Conservation (phyloP, 305 asterid genomes). For the Fraxinus greggii region DNA sequence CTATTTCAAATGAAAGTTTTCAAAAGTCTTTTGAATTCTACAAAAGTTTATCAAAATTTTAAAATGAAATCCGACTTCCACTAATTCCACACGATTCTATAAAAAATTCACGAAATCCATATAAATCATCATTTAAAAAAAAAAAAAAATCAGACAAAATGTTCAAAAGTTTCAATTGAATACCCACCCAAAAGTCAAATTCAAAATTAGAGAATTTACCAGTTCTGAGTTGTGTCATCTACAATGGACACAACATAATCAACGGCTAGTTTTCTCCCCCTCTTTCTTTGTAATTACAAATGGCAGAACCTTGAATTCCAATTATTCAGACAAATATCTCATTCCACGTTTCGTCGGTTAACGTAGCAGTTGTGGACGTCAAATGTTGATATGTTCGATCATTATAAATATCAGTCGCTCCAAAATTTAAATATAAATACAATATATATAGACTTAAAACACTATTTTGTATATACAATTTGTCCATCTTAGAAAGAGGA, state of each 20-base stretch:
- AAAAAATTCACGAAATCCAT: too few species aligned
- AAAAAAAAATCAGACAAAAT: too few species aligned
- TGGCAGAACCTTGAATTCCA: not conserved
- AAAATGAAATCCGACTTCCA: too few species aligned
- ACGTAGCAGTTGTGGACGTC: constrained; percentile 10
- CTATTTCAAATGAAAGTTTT: too few species aligned
- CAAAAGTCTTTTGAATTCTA: too few species aligned
- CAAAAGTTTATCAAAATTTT: too few species aligned
- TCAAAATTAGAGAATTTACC: not conserved
- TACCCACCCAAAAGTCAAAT: not conserved
- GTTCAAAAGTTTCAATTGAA: too few species aligned
- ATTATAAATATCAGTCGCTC: constrained; percentile 28
- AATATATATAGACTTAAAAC: not conserved
- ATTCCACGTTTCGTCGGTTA: not conserved
- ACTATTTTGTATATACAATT: not conserved
- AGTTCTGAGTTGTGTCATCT: not conserved
- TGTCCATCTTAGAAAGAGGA: constrained; percentile 27
- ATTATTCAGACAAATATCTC: not conserved
- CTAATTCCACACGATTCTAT: too few species aligned
- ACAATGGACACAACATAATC: not conserved
- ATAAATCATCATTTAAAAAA: too few species aligned
- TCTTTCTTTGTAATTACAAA: not conserved
- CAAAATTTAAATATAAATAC: constrained; percentile 11
- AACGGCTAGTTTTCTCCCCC: not conserved
- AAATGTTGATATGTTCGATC: constrained; percentile 33